phyloP scores from a whole-genome alignment of 768 basidiomycete species.

The Nevesoporus exiguus region DNA sequence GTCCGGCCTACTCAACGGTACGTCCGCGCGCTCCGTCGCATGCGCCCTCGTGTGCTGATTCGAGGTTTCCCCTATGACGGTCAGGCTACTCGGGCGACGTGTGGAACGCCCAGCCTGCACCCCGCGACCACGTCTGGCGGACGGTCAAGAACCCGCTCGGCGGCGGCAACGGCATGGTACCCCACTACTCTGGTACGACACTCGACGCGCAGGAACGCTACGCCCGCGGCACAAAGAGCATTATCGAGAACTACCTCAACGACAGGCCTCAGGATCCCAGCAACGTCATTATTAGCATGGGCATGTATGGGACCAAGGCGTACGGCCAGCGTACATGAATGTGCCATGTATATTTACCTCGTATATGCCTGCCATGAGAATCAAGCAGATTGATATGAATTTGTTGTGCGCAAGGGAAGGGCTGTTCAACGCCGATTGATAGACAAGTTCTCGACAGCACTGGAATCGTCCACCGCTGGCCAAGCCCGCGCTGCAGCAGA shows the following conservation, averaged over 20 bases:
- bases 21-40: background rate
- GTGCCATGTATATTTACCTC: background rate
- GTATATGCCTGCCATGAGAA: too few species aligned
- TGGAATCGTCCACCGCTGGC: too few species aligned
- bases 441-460: too few species aligned
- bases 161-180: constrained; percentile 88
- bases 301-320: constrained; percentile 49
- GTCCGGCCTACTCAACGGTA: constrained; percentile 69
- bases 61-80: background rate
- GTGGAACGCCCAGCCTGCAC: constrained; percentile 87
- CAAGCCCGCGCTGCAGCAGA: too few species aligned
- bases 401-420: too few species aligned
- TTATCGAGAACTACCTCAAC: constrained; percentile 67
- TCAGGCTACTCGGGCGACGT: constrained; percentile 54
- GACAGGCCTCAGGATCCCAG: constrained; percentile 66
- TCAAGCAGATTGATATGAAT: too few species aligned
- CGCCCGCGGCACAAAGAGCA: constrained; percentile 65
- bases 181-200: constrained; percentile 85
- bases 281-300: constrained; percentile 79
- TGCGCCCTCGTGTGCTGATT: background rate
- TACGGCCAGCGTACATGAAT: constrained; percentile 29
- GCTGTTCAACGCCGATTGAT: too few species aligned
- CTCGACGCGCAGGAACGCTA: constrained; percentile 89
- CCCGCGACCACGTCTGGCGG: constrained; percentile 83
- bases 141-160: constrained; percentile 76